A percentile compares a stretch with the other conserved stretches of the same genome.
Evolutionary conservation across 148 eudicot species (phyloP).

Genomic region (Oxyria digyna): DNA sequence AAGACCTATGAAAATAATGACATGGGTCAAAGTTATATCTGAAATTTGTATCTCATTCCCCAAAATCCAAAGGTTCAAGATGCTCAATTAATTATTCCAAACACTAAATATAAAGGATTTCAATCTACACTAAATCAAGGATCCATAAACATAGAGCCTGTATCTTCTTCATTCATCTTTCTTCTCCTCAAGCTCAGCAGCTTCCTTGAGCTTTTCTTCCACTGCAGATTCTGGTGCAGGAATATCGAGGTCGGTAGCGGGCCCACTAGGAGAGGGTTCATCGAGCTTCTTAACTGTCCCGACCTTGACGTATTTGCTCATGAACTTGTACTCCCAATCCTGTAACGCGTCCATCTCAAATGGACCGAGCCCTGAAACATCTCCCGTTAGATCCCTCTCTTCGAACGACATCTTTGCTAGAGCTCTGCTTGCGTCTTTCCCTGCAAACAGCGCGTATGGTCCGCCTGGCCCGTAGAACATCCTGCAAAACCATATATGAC

Average conservation of each 20-base stretch:
- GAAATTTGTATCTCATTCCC: neutral
- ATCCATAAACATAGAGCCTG: no score
- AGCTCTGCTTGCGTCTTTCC: conserved; percentile 94
- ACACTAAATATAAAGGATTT: no score
- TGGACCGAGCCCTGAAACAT: conserved; percentile 69
- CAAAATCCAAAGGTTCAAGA: no score
- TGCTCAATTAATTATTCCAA: no score
- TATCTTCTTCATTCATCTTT: conserved; percentile 2
- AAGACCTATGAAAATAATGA: neutral
- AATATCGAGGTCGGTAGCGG: neutral
- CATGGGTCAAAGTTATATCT: neutral
- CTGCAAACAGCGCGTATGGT: conserved; percentile 91
- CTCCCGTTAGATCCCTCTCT: conserved; percentile 76
- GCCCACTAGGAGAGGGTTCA: neutral
- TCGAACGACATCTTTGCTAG: conserved; percentile 98
- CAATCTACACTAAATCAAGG: no score
- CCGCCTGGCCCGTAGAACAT: conserved; percentile 98
- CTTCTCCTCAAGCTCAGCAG: conserved; percentile 5
- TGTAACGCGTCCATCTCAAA: conserved; percentile 90
- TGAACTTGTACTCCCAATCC: conserved; percentile 98
- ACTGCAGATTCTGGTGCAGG: neutral
- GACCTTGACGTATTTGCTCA: conserved; percentile 92
- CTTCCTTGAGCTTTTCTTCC: no score
- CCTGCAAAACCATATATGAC: conserved; percentile 35
- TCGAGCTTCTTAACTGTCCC: conserved; percentile 49